Percentiles rank a stretch among this genome's conserved stretches.
Conservation (phyloP, 805 yeast species). For the Ogataea henricii region DNA sequence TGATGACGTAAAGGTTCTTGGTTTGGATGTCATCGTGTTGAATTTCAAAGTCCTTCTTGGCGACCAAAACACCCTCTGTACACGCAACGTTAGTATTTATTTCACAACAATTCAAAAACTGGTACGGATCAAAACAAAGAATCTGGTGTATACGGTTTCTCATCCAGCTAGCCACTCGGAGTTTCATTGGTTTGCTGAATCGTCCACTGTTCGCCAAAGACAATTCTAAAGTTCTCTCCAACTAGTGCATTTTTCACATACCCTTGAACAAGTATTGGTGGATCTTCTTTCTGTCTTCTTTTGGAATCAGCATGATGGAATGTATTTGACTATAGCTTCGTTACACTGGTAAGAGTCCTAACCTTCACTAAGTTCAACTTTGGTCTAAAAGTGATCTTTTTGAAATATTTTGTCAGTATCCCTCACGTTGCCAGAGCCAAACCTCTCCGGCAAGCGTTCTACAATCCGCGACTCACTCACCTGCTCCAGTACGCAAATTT, state of each 20-base stretch:
- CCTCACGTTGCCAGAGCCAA: conserved; percentile 6
- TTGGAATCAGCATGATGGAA: conserved; percentile 94
- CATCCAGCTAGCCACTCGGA: background rate
- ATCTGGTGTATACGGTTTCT: no score
- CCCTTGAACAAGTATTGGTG: conserved; percentile 99
- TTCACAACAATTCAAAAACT: no score
- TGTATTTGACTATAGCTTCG: conserved; percentile 9
- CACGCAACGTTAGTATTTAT: conserved; percentile 23
- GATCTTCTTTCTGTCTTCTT: conserved; percentile 99
- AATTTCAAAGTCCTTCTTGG: conserved; percentile 98
- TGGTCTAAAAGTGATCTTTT: conserved; percentile 2
- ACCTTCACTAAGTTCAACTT: background rate
- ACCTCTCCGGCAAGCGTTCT: conserved; percentile 3
- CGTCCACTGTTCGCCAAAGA: no score
- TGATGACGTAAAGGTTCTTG: conserved; percentile 96
- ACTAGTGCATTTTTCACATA: conserved; percentile 46
- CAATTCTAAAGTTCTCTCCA: background rate
- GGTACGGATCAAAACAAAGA: background rate
- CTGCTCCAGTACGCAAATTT: conserved; percentile 7
- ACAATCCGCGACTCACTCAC: conserved; percentile 1
- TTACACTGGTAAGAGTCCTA: conserved; percentile 4
- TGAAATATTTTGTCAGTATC: conserved; percentile 3
- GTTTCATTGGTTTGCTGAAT: background rate
- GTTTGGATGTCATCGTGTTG: conserved; percentile 98
- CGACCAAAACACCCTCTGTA: conserved; percentile 98